Evolutionary conservation across 2,329 filamentous ascomycete genomes (phyloP).

Genomic region (Aspergillus amoenus): DNA sequence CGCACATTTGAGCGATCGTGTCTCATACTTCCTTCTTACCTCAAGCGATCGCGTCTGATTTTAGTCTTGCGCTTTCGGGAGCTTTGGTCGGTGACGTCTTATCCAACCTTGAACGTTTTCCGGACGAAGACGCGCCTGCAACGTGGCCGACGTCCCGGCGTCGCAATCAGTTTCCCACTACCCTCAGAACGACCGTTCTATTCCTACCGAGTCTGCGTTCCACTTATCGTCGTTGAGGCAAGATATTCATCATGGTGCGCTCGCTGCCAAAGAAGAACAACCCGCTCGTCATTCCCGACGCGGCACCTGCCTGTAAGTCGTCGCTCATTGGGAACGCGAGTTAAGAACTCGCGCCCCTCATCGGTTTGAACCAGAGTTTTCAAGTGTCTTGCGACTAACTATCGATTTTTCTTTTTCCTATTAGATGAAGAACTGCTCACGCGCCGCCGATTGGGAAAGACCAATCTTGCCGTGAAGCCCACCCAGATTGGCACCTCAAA

Average conservation of each 20-base stretch:
- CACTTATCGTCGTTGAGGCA: neutral
- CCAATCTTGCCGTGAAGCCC: conserved; percentile 81
- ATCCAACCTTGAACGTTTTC: conserved; percentile 6
- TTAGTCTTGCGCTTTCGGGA: conserved; percentile 12
- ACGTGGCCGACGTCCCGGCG: conserved; percentile 42
- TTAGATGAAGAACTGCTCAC: conserved; percentile 72
- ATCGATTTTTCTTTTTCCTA: conserved; percentile 9
- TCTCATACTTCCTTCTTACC: conserved; percentile 5
- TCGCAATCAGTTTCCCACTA: conserved; percentile 26
- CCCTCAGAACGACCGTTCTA: conserved; percentile 7
- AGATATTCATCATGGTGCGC: conserved; percentile 39
- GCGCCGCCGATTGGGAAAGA: conserved; percentile 87
- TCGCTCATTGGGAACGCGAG: conserved; percentile 17
- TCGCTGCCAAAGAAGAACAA: conserved; percentile 47
- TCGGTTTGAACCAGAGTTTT: neutral
- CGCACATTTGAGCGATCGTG: conserved; percentile 12
- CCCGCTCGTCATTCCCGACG: conserved; percentile 45
- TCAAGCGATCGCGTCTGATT: conserved; percentile 12
- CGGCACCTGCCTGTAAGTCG: conserved; percentile 47
- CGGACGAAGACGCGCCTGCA: conserved; percentile 41
- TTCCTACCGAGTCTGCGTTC: conserved; percentile 12
- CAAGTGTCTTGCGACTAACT: conserved; percentile 13
- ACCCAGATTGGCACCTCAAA: conserved; percentile 68
- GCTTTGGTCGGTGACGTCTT: conserved; percentile 22
- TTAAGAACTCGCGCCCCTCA: neutral